Base-by-base conservation (phyloP, 306 rosid genomes). In the Bauhinia variegata region DNA sequence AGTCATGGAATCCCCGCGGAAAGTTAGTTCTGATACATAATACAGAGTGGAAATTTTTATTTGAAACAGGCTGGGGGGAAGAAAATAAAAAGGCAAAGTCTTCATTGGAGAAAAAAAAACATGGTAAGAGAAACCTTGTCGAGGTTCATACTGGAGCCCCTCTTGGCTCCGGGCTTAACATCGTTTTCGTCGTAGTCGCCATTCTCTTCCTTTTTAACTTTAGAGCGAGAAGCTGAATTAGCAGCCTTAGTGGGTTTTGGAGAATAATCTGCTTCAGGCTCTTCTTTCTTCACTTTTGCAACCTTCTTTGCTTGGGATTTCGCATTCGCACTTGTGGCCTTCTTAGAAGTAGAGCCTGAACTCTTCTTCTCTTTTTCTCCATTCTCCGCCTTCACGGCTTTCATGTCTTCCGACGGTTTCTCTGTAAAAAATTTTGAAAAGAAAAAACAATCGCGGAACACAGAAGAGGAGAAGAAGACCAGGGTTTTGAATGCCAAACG, bases 221-320 rank as follows among this genome's bases (percentile, higher is more conserved):
- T 77, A 33, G 72, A 16, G 60, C 77, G 80, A 69, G 77, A 79
- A 7, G 33, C 75, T 0, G 83, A 34, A 43, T 43, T 51, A 17
- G 63, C 33, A 33, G 70, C 63, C 68, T 78, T 64, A 14, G 61
- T 18, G 54, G 74, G 49, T 62, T 42, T 68, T 4, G 65, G 78
- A 54, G 68, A 72, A 31, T 59, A 62, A 10, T 59, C 41, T 31
- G 48, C 60, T 28, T 30, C 49, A 5, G 60, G 7, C 19, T 71
- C 85, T 61, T 81, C 84, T 49, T 86, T 79, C 80, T 88, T 86
- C 28, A 84, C 74, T 62, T 76, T 88, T 6, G 77, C 7, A 54
- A 36, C 30, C 60, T 76, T 82, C 3, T 76, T 82, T 2, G 80
- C 46, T 5, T 56, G 73, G 30, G 76, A 33, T 66, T 84, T 84